Evolutionary conservation across 208 protist genomes (phyloP), one percentile per base, ranked within the genome.

Genomic region (Crithidia expoeki): DNA sequence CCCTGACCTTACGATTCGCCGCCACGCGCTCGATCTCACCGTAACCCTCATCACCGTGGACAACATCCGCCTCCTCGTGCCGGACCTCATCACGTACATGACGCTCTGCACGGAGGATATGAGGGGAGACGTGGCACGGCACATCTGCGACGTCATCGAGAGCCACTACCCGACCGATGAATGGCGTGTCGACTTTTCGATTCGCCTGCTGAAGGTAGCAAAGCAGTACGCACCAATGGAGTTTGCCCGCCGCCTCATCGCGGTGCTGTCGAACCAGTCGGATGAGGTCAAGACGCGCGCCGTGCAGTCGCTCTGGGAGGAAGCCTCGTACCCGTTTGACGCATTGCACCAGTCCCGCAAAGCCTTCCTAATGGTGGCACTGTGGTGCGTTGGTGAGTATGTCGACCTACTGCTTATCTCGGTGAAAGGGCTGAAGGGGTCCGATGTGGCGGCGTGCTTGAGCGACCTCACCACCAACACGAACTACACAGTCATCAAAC

Each of bases 311-410:
- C 74, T 99, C 25, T 98, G 97, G 92, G 84, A 92, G 17, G 86
- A 94, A 80, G 85, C 72, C 17, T 88, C 80, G 2, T 86, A 81
- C 60, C 77, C 84, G 9, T 92, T 94, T 68, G 90, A 95, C 53
- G 88, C 80, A 5, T 56, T 90, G 23, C 82, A 92, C 40, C 86
- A 94, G 40, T 72, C 86, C 6, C 88, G 97, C 60, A 83, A 95
- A 44, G 81, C 96, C 3, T 93, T 99, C 62, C 79, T 98, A 25
- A 76, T 99, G 58, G 92, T 95, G 17, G 88, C 86, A 5, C 71
- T 98, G 25, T 99, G 97, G 97, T 93, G 83, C 74, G 89, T 99
- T 50, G 98, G 98, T 58, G 98, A 99, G 85, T 99, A 96, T 79
- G 88, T 93, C 9, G 93, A 98, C 59, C 40, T 96, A 14, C 85